Evolutionary conservation across 2,329 filamentous ascomycete genomes (phyloP).

Genomic region (Ascochyta pisi): DNA sequence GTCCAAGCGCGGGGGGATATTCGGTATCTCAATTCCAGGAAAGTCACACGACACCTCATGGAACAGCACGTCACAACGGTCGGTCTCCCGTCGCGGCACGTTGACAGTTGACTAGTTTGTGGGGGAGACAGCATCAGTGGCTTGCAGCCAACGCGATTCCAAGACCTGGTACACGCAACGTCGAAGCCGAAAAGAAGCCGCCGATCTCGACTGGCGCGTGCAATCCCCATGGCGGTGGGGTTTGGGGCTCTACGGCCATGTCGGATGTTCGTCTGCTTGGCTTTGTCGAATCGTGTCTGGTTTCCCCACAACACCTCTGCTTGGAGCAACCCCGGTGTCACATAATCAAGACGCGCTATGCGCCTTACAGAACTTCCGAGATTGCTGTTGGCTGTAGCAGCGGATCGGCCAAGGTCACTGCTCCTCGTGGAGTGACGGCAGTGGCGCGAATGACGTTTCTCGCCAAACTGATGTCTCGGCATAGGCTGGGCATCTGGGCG

Average conservation of each 20-base stretch:
- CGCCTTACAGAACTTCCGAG: conserved; percentile 18
- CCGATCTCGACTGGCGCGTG: conserved; percentile 7
- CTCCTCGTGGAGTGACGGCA: conserved; percentile 22
- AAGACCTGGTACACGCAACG: conserved; percentile 1
- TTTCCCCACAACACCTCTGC: conserved; percentile 29
- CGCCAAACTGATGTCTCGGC: conserved; percentile 27
- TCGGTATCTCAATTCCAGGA: background rate
- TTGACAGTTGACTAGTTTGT: conserved; percentile 16
- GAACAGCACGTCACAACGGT: conserved; percentile 10
- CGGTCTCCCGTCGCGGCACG: conserved; percentile 5
- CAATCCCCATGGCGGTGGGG: conserved; percentile 10
- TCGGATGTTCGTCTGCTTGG: conserved; percentile 23
- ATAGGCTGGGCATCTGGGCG: conserved; percentile 29
- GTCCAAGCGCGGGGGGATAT: conserved; percentile 1
- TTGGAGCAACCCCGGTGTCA: conserved; percentile 27
- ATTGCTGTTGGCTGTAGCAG: conserved; percentile 27
- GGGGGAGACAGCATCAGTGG: conserved; percentile 17
- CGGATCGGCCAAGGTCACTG: conserved; percentile 22
- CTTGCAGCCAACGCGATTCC: conserved; percentile 3
- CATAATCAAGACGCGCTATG: conserved; percentile 28
- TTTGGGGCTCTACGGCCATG: conserved; percentile 13
- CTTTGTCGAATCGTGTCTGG: conserved; percentile 20
- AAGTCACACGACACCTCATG: conserved; percentile 12
- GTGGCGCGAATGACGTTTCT: conserved; percentile 35
- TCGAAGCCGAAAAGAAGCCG: conserved; percentile 9